Base-by-base conservation (phyloP, 202 grass and related monocot genomes). In the Saccharum hybrid region DNA sequence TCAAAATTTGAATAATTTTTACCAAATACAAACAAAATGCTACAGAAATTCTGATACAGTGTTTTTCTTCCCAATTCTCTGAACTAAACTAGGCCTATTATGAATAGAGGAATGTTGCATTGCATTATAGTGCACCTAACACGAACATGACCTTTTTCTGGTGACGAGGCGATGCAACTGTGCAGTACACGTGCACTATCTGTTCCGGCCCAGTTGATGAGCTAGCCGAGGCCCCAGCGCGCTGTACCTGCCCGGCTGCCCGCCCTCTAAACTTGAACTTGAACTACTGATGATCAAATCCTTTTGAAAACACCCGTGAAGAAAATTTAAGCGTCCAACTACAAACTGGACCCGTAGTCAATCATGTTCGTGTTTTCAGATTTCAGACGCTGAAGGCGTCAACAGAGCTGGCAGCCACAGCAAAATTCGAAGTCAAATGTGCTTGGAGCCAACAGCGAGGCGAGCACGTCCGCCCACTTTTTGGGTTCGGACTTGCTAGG, bases 71-170 rank as follows among this genome's bases (percentile, higher is more conserved):
- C n/a, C n/a, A n/a, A n/a, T n/a, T n/a, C n/a, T n/a, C n/a, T n/a
- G n/a, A n/a, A n/a, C n/a, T n/a, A n/a, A n/a, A n/a, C n/a, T n/a
- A n/a, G n/a, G n/a, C n/a, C n/a, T n/a, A 0, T 49, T 66, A 36
- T 13, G 9, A 13, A 49, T n/a, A 5, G 7, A 12, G 4, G 18
- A 72, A 72, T 61, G 7, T 46, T 16, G n/a, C 26, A 21, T 51
- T 51, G 43, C 28, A 54, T 51, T 21, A 26, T 37, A 71, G 63
- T 51, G 79, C 79, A 69, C 79, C 83, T 51, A 78, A 48, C 72
- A 67, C 3, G 66, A 72, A 43, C 71, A 65, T 6, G 34, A 43
- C 45, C 0, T 16, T 76, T 45, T 57, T 19, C 2, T 9, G 37
- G 16, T 66, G 77, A 31, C 61, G 23, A 40, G 28, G 43, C 39